Conservation (phyloP, 2,329 filamentous ascomycete species). For the Fusarium heterosporum region DNA sequence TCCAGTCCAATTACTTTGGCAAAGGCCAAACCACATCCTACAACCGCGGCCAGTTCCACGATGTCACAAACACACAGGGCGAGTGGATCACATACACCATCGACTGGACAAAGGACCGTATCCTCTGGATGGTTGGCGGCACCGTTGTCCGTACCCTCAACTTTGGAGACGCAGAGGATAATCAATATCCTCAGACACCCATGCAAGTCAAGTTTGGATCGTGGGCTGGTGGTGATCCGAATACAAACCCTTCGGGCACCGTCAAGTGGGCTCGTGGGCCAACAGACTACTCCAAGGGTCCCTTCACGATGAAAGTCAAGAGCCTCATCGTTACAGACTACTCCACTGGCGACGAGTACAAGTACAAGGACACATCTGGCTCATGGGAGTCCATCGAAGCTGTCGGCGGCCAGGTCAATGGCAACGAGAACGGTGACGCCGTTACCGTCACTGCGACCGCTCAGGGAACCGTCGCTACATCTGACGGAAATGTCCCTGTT, state of each 20-base stretch:
- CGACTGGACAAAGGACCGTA: slow-evolving; percentile 88
- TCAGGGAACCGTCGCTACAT: slow-evolving; percentile 72
- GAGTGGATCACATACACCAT: slow-evolving; percentile 87
- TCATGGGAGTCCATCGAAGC: slow-evolving; percentile 85
- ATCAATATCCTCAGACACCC: slow-evolving; percentile 92
- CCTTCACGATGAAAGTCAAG: slow-evolving; percentile 87
- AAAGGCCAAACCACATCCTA: slow-evolving; percentile 89
- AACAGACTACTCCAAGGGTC: slow-evolving; percentile 85
- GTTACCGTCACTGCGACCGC: slow-evolving; percentile 67
- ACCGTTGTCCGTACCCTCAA: slow-evolving; percentile 80
- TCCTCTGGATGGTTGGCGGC: slow-evolving; percentile 88
- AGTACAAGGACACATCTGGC: slow-evolving; percentile 82
- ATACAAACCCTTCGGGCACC: slow-evolving; percentile 78
- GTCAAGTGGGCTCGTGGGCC: slow-evolving; percentile 89
- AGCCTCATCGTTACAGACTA: slow-evolving; percentile 86
- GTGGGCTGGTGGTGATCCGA: slow-evolving; percentile 90
- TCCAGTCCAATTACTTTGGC: slow-evolving; percentile 98
- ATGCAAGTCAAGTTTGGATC: slow-evolving; percentile 94
- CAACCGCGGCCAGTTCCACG: slow-evolving; percentile 86
- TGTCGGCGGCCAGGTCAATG: slow-evolving; percentile 81
- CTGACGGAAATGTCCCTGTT: slow-evolving; percentile 75
- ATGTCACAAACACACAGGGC: slow-evolving; percentile 74
- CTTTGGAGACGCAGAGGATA: slow-evolving; percentile 72
- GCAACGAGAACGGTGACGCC: slow-evolving; percentile 67
- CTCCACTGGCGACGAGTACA: slow-evolving; percentile 88